These are phyloP conservation scores for Dipteronia dyeriana DNA, from an alignment of 345 rosid genomes.

Conservation along the genomic window DNA sequence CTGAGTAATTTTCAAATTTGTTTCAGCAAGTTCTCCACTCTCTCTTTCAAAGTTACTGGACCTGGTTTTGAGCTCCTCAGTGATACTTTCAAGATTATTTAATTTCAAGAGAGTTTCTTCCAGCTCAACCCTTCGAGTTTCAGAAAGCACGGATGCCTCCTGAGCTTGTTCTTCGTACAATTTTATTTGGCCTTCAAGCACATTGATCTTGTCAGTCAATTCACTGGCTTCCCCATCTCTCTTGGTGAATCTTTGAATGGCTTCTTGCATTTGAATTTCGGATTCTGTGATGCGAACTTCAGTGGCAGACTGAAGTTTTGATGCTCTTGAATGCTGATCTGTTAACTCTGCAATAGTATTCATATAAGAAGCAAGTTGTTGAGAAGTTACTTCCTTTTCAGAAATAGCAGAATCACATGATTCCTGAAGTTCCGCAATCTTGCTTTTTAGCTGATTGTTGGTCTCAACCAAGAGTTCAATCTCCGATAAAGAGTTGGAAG, in stretches of 20 bases:
- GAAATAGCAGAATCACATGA: conserved; percentile 51
- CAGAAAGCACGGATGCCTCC: conserved; percentile 61
- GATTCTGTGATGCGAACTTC: conserved; percentile 40
- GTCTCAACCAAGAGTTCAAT: conserved; percentile 70
- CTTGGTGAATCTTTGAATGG: conserved; percentile 44
- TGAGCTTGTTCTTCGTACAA: conserved; percentile 50
- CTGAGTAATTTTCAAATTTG: conserved; percentile 72
- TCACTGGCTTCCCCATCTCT: conserved; percentile 59
- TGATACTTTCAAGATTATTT: conserved; percentile 57
- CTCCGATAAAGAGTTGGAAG: conserved; percentile 58
- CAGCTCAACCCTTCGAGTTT: conserved; percentile 57
- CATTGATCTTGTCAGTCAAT: conserved; percentile 59
- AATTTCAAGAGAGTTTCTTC: conserved; percentile 59
- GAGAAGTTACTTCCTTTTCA: conserved; percentile 68
- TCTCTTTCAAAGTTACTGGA: conserved; percentile 67
- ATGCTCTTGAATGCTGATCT: conserved; percentile 54
- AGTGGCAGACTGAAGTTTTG: conserved; percentile 51
- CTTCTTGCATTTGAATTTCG: conserved; percentile 57
- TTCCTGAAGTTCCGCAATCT: conserved; percentile 76
- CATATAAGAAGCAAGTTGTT: conserved; percentile 53
- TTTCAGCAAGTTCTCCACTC: conserved; percentile 71
- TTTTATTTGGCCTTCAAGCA: conserved; percentile 59
- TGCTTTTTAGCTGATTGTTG: conserved; percentile 74
- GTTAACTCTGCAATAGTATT: conserved; percentile 48
- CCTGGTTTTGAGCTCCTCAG: conserved; percentile 64